Conservation (phyloP, 495 filamentous ascomycete genomes). For the Ascobolus immersus region DNA sequence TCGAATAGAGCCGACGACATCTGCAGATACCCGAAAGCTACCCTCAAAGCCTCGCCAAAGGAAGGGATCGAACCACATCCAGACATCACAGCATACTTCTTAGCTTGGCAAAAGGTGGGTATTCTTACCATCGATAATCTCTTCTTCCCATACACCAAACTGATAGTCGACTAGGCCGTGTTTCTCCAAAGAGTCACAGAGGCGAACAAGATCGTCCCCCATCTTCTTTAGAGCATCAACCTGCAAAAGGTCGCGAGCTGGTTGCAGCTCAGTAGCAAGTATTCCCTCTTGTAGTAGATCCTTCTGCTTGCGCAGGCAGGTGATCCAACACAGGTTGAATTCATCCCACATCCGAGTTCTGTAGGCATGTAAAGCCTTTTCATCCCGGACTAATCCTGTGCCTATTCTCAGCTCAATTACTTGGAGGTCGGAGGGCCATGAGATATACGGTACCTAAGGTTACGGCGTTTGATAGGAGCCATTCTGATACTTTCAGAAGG, state of each 20-base stretch:
- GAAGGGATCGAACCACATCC: too few relatives aligned
- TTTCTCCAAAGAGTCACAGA: slow-evolving; percentile 67
- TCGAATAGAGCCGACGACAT: too few relatives aligned
- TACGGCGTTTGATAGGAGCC: slow-evolving; percentile 57
- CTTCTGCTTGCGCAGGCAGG: slow-evolving; percentile 63
- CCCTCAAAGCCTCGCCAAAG: too few relatives aligned
- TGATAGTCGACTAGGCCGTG: slow-evolving; percentile 90
- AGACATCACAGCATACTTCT: neutral
- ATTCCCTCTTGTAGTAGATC: slow-evolving; percentile 39
- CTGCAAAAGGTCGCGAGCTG: slow-evolving; percentile 38
- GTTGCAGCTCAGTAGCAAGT: slow-evolving; percentile 30
- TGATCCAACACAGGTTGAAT: slow-evolving; percentile 87
- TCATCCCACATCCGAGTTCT: slow-evolving; percentile 71
- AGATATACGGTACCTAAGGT: slow-evolving; percentile 75
- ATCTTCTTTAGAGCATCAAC: slow-evolving; percentile 47
- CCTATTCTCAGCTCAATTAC: slow-evolving; percentile 10
- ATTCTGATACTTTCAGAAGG: slow-evolving; percentile 56
- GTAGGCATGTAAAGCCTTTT: slow-evolving; percentile 40
- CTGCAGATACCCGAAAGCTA: too few relatives aligned
- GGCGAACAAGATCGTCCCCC: slow-evolving; percentile 51
- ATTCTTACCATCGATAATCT: slow-evolving; percentile 54
- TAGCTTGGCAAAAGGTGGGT: neutral
- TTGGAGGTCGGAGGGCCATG: neutral
- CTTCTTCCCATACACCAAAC: slow-evolving; percentile 88
- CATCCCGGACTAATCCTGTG: slow-evolving; percentile 47